These are phyloP conservation scores for Henningerozyma blattae DNA, from an alignment of 805 yeast genomes.

Conservation along the genomic window DNA sequence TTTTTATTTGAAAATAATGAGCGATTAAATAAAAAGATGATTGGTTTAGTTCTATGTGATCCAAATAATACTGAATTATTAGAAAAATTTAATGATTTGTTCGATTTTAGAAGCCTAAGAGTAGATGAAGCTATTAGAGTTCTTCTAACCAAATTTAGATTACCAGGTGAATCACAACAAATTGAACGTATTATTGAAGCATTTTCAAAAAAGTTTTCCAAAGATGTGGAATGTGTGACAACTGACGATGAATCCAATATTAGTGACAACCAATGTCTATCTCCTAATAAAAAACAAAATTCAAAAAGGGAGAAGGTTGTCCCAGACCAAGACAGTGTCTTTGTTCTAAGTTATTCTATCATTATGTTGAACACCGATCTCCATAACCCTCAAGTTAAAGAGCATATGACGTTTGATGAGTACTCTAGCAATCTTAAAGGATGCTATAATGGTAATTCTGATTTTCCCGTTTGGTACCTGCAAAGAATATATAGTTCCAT, in stretches of 20 bases:
- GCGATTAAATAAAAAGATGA: conserved; percentile 70
- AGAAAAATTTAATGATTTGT: conserved; percentile 48
- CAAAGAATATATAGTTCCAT: conserved; percentile 73
- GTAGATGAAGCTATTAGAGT: conserved; percentile 90
- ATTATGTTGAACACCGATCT: conserved; percentile 91
- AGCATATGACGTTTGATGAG: conserved; percentile 79
- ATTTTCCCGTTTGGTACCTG: conserved; percentile 79
- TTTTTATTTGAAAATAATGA: conserved; percentile 73
- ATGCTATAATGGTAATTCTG: conserved; percentile 50
- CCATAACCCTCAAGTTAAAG: conserved; percentile 85
- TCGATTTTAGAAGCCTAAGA: conserved; percentile 67
- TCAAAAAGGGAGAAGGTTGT: conserved; percentile 34
- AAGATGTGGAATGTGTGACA: conserved; percentile 36
- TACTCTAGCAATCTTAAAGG: conserved; percentile 74
- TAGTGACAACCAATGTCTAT: too few species aligned
- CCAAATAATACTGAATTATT: conserved; percentile 52
- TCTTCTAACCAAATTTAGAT: conserved; percentile 68
- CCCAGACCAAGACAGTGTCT: conserved; percentile 79
- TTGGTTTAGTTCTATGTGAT: conserved; percentile 81
- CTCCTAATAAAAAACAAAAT: too few species aligned
- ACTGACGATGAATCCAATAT: conserved; percentile 9
- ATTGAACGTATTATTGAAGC: conserved; percentile 85
- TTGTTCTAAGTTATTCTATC: conserved; percentile 79
- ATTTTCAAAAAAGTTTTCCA: conserved; percentile 72
- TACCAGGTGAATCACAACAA: conserved; percentile 97